Conservation (phyloP, 805 yeast species). For the Candida adriatica region DNA sequence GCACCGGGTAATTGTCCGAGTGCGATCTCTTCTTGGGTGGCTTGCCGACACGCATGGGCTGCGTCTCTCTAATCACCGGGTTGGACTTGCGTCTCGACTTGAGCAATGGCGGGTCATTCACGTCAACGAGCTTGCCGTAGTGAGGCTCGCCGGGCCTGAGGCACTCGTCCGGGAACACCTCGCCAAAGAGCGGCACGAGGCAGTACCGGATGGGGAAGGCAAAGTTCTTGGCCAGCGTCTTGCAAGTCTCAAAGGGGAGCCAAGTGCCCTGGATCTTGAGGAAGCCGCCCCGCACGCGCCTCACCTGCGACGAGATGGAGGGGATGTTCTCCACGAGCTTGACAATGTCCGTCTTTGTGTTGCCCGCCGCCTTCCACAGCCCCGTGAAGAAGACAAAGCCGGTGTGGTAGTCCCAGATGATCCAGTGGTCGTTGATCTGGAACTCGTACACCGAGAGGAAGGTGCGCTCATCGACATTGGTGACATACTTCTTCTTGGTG, state of each 20-base stretch:
- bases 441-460: conserved; percentile 69
- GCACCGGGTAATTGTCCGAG: conserved; percentile 12
- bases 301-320: conserved; percentile 24
- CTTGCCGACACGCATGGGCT: conserved; percentile 1
- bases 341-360: conserved; percentile 70
- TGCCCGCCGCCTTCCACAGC: conserved; percentile 31
- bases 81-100: conserved; percentile 8
- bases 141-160: conserved; percentile 17
- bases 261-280: conserved; percentile 93
- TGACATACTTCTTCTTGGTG: conserved; percentile 49
- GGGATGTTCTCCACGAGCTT: conserved; percentile 40
- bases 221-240: conserved; percentile 60
- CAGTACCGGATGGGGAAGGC: conserved; percentile 73
- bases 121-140: conserved; percentile 20
- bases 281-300: conserved; percentile 84
- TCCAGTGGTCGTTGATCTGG: conserved; percentile 59
- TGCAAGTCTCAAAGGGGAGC: conserved; percentile 70
- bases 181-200: conserved; percentile 76
- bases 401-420: conserved; percentile 34
- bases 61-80: neutral
- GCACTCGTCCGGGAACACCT: conserved; percentile 40
- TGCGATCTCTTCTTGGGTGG: conserved; percentile 18
- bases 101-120: conserved; percentile 7
- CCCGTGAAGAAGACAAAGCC: conserved; percentile 18
- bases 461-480: conserved; percentile 66